Evolutionary conservation across 495 filamentous ascomycete species (phyloP).

Genomic region (Tuber melanosporum): DNA sequence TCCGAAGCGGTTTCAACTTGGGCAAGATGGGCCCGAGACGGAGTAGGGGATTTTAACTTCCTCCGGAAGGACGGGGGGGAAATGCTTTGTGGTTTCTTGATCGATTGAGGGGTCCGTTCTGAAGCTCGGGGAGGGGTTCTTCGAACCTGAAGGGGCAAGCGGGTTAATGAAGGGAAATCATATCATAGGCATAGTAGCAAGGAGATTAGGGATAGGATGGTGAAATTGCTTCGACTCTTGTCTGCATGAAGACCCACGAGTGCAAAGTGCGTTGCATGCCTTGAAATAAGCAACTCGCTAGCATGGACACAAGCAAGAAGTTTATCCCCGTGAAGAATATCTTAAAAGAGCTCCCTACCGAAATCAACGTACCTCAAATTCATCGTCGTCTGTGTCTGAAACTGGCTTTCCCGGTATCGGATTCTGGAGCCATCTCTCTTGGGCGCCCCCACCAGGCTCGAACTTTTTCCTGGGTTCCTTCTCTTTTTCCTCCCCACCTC

Average conservation of each 20-base stretch:
- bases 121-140: constrained; percentile 44
- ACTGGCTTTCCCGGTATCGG: background rate
- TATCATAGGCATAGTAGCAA: background rate
- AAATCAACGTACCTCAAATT: constrained; percentile 30
- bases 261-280: background rate
- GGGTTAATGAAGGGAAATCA: background rate
- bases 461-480: constrained; percentile 10
- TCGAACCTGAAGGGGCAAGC: constrained; percentile 47
- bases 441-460: constrained; percentile 13
- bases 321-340: background rate
- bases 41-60: constrained; percentile 4
- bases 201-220: background rate
- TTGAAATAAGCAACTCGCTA: background rate
- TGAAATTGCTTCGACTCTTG: background rate
- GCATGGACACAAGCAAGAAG: background rate
- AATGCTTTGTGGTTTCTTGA: constrained; percentile 3
- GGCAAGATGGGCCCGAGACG: constrained; percentile 2
- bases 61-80: constrained; percentile 13
- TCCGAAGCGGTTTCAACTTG: constrained; percentile 28
- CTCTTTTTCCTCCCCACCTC: constrained; percentile 15
- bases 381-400: constrained; percentile 22
- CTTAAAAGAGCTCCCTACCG: background rate
- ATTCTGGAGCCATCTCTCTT: constrained; percentile 10
- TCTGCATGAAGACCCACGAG: background rate
- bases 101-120: constrained; percentile 7